Conservation (phyloP, 2,329 filamentous ascomycete species). For the Alternaria arborescens region DNA sequence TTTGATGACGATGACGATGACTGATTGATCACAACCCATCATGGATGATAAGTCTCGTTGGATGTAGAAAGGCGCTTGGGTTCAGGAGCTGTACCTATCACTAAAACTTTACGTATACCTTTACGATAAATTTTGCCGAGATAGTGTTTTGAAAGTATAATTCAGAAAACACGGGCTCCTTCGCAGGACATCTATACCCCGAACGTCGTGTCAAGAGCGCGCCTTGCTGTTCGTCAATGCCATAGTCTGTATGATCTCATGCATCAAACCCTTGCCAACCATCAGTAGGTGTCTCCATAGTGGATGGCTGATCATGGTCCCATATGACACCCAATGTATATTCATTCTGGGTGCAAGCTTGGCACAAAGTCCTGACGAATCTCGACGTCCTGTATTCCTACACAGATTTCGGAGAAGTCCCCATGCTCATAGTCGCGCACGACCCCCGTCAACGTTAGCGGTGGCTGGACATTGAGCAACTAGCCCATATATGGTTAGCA, state of each 20-base stretch:
- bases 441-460: background rate
- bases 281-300: background rate
- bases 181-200: background rate
- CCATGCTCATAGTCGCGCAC: background rate
- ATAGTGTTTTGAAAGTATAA: background rate
- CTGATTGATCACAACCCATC: background rate
- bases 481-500: conserved; percentile 12
- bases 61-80: background rate
- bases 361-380: too few relatives aligned
- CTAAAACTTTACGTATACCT: background rate
- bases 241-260: background rate
- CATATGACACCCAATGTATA: background rate
- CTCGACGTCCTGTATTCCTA: background rate
- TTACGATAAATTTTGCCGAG: background rate
- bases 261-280: background rate
- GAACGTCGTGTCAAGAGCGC: background rate
- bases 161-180: background rate
- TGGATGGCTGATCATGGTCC: background rate
- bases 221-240: background rate
- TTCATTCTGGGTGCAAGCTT: background rate
- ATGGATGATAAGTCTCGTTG: background rate
- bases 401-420: background rate
- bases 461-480: background rate
- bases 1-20: conserved; percentile 12
- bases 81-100: background rate